These are phyloP conservation scores for Triticum urartu DNA, from an alignment of 176 grass and related monocot species.

Conservation along the genomic window DNA sequence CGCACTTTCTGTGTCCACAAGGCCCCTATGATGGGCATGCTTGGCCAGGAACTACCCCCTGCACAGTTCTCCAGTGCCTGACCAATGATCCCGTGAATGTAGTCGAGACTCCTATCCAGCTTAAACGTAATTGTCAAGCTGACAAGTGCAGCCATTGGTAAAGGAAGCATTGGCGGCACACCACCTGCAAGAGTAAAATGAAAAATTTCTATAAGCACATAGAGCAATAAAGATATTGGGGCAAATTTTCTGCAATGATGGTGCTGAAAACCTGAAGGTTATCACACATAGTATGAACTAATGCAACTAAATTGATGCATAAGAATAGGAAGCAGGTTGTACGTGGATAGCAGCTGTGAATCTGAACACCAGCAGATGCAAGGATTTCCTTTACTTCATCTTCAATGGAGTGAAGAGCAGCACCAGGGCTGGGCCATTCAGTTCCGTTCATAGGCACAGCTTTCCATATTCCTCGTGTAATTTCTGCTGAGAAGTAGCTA, in stretches of 20 bases:
- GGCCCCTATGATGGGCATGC: constrained; percentile 95
- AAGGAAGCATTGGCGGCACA: constrained; percentile 88
- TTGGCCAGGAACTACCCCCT: constrained; percentile 77
- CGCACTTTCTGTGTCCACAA: constrained; percentile 93
- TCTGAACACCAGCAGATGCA: constrained; percentile 84
- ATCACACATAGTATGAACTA: neutral
- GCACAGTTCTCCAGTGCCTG: constrained; percentile 94
- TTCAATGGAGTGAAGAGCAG: constrained; percentile 81
- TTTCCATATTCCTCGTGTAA: constrained; percentile 99
- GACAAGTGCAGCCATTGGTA: constrained; percentile 95
- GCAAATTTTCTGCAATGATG: neutral
- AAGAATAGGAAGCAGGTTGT: constrained; percentile 30
- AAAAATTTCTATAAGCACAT: constrained; percentile 11
- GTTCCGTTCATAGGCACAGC: constrained; percentile 90
- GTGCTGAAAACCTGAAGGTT: neutral
- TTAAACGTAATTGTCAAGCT: constrained; percentile 99
- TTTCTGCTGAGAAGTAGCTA: constrained; percentile 97
- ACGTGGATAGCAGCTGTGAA: constrained; percentile 93
- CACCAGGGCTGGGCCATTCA: constrained; percentile 91
- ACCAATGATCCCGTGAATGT: constrained; percentile 63
- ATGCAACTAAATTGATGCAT: constrained; percentile 8
- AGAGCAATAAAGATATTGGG: neutral
- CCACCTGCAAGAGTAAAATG: constrained; percentile 57
- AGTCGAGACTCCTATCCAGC: constrained; percentile 77
- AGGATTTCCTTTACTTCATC: constrained; percentile 94